phyloP scores from a whole-genome alignment of 2,329 filamentous ascomycete species.

The Paecilomyces fulvus region DNA sequence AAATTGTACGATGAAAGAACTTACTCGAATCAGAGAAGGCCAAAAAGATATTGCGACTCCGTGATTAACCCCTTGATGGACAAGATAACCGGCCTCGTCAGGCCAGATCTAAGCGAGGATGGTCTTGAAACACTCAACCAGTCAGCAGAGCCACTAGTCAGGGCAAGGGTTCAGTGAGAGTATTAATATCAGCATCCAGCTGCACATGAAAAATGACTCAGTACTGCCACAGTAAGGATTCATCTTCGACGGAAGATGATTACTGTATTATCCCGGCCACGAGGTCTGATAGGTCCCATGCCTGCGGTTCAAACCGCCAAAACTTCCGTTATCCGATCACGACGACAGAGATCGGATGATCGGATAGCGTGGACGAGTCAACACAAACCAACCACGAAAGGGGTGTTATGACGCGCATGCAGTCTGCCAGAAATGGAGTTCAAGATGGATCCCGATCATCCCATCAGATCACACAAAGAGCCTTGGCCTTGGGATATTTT shows the following conservation, averaged over 20 bases:
- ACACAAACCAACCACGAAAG: not conserved
- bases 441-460: not conserved
- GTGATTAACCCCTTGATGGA: no score
- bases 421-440: not conserved
- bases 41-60: not conserved
- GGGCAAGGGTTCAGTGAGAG: not conserved
- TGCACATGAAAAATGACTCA: not conserved
- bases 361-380: not conserved
- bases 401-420: not conserved
- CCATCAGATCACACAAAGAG: not conserved
- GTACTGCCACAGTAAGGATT: not conserved
- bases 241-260: not conserved
- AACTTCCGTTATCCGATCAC: not conserved
- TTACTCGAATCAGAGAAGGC: not conserved
- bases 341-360: not conserved
- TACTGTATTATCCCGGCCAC: not conserved
- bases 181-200: no score
- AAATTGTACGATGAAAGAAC: not conserved
- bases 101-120: not conserved
- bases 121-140: not conserved
- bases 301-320: not conserved
- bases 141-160: not conserved
- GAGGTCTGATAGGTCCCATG: not conserved
- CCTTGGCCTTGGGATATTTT: no score
- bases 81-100: not conserved